Evolutionary conservation across 2,329 filamentous ascomycete species (phyloP).

Genomic region (Aspergillus melleus): DNA sequence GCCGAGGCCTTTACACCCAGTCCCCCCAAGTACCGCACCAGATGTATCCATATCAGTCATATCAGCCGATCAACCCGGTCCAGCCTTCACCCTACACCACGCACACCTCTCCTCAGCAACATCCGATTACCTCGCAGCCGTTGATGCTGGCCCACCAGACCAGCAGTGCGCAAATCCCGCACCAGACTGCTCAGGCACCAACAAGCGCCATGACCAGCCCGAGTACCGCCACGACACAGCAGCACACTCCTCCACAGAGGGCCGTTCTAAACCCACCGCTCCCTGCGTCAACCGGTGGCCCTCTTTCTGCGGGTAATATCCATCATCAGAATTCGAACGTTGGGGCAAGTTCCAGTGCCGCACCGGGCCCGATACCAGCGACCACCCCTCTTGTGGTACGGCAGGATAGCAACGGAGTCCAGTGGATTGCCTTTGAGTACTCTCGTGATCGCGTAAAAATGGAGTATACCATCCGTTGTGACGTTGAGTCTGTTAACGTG

Average conservation of each 20-base stretch:
- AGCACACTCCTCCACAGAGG: conserved; percentile 36
- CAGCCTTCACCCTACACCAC: conserved; percentile 59
- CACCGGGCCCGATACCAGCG: conserved; percentile 92
- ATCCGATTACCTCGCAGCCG: conserved; percentile 57
- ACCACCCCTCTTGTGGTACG: conserved; percentile 92
- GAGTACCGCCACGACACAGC: conserved; percentile 46
- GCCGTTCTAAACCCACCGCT: conserved; percentile 37
- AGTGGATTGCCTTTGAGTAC: conserved; percentile 99
- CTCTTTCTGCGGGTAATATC: conserved; percentile 40
- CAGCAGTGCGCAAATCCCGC: conserved; percentile 42
- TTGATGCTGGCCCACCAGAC: conserved; percentile 53
- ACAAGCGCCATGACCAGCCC: conserved; percentile 65
- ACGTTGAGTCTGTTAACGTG: conserved; percentile 93
- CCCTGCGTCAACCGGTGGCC: conserved; percentile 55
- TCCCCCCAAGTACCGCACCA: conserved; percentile 78
- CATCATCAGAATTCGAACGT: conserved; percentile 41
- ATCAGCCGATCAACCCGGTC: conserved; percentile 53
- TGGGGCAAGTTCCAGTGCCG: conserved; percentile 81
- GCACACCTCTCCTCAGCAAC: conserved; percentile 55
- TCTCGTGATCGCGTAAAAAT: conserved; percentile 97
- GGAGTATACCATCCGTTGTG: conserved; percentile 98
- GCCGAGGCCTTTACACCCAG: conserved; percentile 78
- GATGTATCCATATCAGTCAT: conserved; percentile 74
- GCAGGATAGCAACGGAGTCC: conserved; percentile 93
- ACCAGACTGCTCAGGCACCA: conserved; percentile 43